These are phyloP conservation scores for Xylaria scruposa DNA, from an alignment of 495 filamentous ascomycete genomes.

Conservation along the genomic window DNA sequence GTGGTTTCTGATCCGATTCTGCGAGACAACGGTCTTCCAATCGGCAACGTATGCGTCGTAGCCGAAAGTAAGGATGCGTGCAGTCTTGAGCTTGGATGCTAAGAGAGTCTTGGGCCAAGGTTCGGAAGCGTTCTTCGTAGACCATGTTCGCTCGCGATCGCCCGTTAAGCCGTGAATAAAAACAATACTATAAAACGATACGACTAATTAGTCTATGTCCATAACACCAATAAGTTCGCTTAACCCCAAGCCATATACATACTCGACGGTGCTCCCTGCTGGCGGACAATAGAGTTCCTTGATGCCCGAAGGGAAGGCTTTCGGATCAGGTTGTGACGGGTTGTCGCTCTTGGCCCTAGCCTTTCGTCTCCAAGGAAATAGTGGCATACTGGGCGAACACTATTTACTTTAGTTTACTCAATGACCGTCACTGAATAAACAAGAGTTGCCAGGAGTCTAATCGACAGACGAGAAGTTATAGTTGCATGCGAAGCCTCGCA, in stretches of 20 bases:
- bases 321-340: background rate
- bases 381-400: background rate
- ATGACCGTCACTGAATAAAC: background rate
- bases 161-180: conserved; percentile 44
- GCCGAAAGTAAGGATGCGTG: conserved; percentile 38
- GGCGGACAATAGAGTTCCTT: background rate
- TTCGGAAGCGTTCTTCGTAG: conserved; percentile 27
- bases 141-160: conserved; percentile 40
- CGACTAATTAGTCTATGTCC: background rate
- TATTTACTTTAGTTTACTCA: background rate
- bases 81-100: conserved; percentile 30
- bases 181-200: conserved; percentile 29
- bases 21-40: conserved; percentile 29
- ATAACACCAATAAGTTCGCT: background rate
- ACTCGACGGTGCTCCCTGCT: background rate
- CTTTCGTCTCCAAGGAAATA: background rate
- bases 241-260: background rate
- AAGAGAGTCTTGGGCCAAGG: conserved; percentile 40
- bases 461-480: background rate
- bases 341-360: background rate
- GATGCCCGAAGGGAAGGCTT: conserved; percentile 1
- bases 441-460: background rate
- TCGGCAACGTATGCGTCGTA: conserved; percentile 36
- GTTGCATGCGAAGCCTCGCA: background rate
- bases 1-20: conserved; percentile 34